Evolutionary conservation across 805 yeast species (phyloP).

Genomic region (Cyberlindnera maritima): DNA sequence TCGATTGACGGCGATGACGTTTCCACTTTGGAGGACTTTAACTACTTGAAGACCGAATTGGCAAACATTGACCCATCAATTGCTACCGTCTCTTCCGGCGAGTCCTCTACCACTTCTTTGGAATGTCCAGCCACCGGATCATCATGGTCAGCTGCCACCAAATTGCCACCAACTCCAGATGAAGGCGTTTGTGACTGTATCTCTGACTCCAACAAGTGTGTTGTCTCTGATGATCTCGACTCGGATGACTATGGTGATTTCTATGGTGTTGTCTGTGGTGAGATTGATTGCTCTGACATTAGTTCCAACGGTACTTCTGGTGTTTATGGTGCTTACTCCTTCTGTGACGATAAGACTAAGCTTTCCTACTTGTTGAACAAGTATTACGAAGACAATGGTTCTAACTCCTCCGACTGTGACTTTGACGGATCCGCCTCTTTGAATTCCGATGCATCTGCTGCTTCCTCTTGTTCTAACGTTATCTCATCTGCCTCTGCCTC

Average conservation of each 20-base stretch:
- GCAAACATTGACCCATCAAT: slow-evolving; percentile 50
- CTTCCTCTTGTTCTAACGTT: slow-evolving; percentile 35
- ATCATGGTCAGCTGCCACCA: slow-evolving; percentile 72
- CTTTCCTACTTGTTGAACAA: slow-evolving; percentile 63
- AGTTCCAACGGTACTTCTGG: slow-evolving; percentile 61
- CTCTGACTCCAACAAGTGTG: slow-evolving; percentile 52
- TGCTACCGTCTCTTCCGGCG: slow-evolving; percentile 32
- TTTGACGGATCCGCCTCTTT: slow-evolving; percentile 69
- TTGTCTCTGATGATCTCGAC: slow-evolving; percentile 49
- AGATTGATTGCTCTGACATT: slow-evolving; percentile 60
- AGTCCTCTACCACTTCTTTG: slow-evolving; percentile 35
- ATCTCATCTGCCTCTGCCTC: slow-evolving; percentile 32
- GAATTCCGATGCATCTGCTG: slow-evolving; percentile 37
- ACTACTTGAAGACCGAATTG: slow-evolving; percentile 52
- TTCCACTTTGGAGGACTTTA: slow-evolving; percentile 59
- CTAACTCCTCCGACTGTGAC: slow-evolving; percentile 55
- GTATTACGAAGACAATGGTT: slow-evolving; percentile 56
- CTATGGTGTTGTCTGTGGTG: slow-evolving; percentile 56
- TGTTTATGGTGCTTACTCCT: slow-evolving; percentile 67
- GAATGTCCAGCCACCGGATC: slow-evolving; percentile 58
- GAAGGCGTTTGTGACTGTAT: slow-evolving; percentile 64
- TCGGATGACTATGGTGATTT: slow-evolving; percentile 56
- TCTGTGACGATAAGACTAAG: slow-evolving; percentile 69
- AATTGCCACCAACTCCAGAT: slow-evolving; percentile 78
- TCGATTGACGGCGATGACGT: slow-evolving; percentile 48